These are phyloP conservation scores for Cutaneotrichosporon dermatis DNA, from an alignment of 1,284 basidiomycete species.

Conservation along the genomic window DNA sequence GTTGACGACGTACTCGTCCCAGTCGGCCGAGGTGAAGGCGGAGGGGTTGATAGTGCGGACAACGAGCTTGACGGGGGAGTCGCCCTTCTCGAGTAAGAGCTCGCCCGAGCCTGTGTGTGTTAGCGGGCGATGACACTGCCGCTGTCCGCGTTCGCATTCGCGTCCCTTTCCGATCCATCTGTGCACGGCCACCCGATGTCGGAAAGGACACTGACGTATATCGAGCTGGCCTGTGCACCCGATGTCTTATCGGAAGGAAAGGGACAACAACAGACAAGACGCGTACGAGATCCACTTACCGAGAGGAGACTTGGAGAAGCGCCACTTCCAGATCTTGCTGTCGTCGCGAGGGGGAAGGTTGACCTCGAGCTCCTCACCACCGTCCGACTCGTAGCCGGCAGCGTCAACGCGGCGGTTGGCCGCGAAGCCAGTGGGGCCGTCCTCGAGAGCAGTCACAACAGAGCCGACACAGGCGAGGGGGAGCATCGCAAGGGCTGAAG, in stretches of 20 bases:
- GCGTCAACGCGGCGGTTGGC: conserved; percentile 28
- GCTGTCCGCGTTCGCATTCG: too few species aligned
- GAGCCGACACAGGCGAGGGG: conserved; percentile 41
- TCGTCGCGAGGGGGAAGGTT: conserved; percentile 23
- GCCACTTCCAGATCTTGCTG: conserved; percentile 42
- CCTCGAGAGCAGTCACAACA: conserved; percentile 45
- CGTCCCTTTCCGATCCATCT: too few species aligned
- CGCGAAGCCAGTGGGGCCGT: conserved; percentile 27
- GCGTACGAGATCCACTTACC: conserved; percentile 28
- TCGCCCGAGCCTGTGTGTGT: conserved; percentile 43
- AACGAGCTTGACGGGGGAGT: conserved; percentile 40
- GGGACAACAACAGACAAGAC: too few species aligned
- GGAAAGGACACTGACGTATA: too few species aligned
- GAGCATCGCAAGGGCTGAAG: conserved; percentile 40
- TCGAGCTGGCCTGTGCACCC: too few species aligned
- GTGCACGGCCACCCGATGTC: too few species aligned
- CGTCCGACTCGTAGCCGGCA: conserved; percentile 48
- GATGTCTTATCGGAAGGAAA: too few species aligned
- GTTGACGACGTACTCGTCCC: conserved; percentile 47
- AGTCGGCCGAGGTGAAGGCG: conserved; percentile 45
- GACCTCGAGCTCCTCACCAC: conserved; percentile 36
- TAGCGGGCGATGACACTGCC: background rate
- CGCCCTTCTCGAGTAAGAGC: conserved; percentile 44
- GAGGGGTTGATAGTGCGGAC: conserved; percentile 49
- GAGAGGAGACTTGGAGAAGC: conserved; percentile 49